A percentile compares a stretch with the other conserved stretches of the same genome.
phyloP scores from a whole-genome alignment of 2,329 filamentous ascomycete genomes.

The Hypoxylon rubiginosum region DNA sequence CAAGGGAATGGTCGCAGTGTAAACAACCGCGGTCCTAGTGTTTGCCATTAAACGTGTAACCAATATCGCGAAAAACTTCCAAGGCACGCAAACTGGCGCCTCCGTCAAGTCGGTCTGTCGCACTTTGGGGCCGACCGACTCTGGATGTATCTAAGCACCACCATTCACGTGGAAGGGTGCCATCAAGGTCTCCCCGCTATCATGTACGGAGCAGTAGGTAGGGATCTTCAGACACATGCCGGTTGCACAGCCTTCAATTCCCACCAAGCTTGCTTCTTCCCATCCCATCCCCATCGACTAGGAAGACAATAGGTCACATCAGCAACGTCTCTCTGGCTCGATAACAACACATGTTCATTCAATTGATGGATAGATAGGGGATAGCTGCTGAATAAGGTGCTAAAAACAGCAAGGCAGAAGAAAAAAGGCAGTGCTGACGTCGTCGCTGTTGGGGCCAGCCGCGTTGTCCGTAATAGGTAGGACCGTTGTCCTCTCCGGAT shows the following conservation, averaged over 20 bases:
- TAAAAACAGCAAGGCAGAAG: conserved; percentile 30
- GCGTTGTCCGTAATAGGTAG: conserved; percentile 42
- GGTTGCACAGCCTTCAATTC: conserved; percentile 23
- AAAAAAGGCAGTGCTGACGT: conserved; percentile 27
- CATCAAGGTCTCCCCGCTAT: conserved; percentile 39
- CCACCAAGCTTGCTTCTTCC: conserved; percentile 13
- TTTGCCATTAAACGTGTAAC: conserved; percentile 23
- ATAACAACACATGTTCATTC: conserved; percentile 16
- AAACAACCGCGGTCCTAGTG: conserved; percentile 30
- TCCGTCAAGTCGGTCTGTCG: conserved; percentile 9
- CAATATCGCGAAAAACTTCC: conserved; percentile 9
- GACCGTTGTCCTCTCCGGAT: conserved; percentile 34
- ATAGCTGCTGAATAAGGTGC: conserved; percentile 31
- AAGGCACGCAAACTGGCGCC: conserved; percentile 19
- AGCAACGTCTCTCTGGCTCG: conserved; percentile 15
- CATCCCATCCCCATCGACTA: conserved; percentile 1
- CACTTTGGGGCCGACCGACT: conserved; percentile 8
- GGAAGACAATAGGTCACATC: conserved; percentile 9
- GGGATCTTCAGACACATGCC: conserved; percentile 29
- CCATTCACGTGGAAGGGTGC: conserved; percentile 38
- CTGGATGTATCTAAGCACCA: conserved; percentile 28
- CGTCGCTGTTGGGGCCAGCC: conserved; percentile 29
- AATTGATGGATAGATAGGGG: conserved; percentile 18
- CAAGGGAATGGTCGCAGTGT: conserved; percentile 22
- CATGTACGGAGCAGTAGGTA: conserved; percentile 12